Evolutionary conservation across 78 protist species (phyloP).

Genomic region (Acrasis kona): DNA sequence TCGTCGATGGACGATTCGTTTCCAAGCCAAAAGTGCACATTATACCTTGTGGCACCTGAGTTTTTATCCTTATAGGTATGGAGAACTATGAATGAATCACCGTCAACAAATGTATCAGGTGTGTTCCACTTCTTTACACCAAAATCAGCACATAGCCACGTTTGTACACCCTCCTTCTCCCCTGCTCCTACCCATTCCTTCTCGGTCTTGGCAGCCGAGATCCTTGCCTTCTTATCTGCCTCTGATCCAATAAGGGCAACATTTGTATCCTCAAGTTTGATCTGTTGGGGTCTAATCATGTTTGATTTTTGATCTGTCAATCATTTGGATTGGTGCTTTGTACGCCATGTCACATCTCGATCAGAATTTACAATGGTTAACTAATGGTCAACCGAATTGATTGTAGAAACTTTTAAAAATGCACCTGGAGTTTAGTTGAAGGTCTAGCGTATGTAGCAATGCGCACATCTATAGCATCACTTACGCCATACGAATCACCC

Average conservation of each 20-base stretch:
- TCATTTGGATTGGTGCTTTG: too few species aligned
- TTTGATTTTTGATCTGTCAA: too few species aligned
- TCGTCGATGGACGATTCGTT: constrained; percentile 52
- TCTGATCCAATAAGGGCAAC: constrained; percentile 8
- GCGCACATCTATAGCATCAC: too few species aligned
- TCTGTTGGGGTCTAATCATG: too few species aligned
- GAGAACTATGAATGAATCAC: constrained; percentile 69
- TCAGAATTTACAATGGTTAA: too few species aligned
- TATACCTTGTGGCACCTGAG: constrained; percentile 5
- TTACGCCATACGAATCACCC: too few species aligned
- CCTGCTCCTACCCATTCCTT: neutral
- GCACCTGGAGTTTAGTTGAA: too few species aligned
- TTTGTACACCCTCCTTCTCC: constrained; percentile 12
- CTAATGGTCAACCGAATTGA: too few species aligned
- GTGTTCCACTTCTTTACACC: neutral
- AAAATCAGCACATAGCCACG: constrained; percentile 34
- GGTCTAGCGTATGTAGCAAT: too few species aligned
- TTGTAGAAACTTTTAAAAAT: too few species aligned
- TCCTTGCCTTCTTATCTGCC: neutral
- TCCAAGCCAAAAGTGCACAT: constrained; percentile 66
- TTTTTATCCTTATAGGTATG: constrained; percentile 19
- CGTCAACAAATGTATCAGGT: constrained; percentile 39
- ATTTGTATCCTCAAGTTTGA: constrained; percentile 5
- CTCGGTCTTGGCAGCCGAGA: constrained; percentile 2
- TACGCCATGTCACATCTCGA: too few species aligned